Evolutionary conservation across 2,329 filamentous ascomycete genomes (phyloP), one percentile per base, ranked within the genome.

Genomic region (Myriosclerotinia curreyana): DNA sequence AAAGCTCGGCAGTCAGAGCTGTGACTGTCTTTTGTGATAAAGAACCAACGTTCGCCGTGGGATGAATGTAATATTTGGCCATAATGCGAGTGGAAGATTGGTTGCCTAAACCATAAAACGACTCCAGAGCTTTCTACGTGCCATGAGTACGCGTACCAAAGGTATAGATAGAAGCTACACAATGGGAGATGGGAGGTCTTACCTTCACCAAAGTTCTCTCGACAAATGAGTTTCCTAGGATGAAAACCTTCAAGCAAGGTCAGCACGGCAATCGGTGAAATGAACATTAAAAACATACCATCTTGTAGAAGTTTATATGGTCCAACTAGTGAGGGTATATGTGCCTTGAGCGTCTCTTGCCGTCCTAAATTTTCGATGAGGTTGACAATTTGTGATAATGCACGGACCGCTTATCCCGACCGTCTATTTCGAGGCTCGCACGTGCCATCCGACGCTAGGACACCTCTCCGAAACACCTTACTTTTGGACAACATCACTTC

Each of bases 51-150:
- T 87, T 90, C 69, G 91, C 90, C 64, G 85, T 88, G 38, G 91
- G 88, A 79, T 96, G 91, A 75, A 99, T 96, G 71, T 88, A 88
- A 79, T 92, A 89, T 74, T 91, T 93, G 69, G 95, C 91, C 81
- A 98, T 89, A 71, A 99, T 87, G 51, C 87, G 86, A 59, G 83
- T 79, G 62, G 89, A 90, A 42, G 84, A 79, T 69, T 85, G 82
- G 48, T 86, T 83, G 9, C 93, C 93, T 66, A 97, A 83, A 67
- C 90, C 91, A 76, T 96, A 97, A 82, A 97, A 96, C 65, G 83
- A 84, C 77, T 91, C 84, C 69, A 99, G 89, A 55, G 85, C 86
- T 82, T 86, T 87, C 88, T 83, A 70, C n/a, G 48, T 22, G 28
- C 17, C n/a, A 22, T 31, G 5, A 53, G 60, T 66, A 59, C 61